Evolutionary conservation across 495 filamentous ascomycete species (phyloP), one percentile per base, ranked within the genome.

Genomic region (Xylaria telfairii): DNA sequence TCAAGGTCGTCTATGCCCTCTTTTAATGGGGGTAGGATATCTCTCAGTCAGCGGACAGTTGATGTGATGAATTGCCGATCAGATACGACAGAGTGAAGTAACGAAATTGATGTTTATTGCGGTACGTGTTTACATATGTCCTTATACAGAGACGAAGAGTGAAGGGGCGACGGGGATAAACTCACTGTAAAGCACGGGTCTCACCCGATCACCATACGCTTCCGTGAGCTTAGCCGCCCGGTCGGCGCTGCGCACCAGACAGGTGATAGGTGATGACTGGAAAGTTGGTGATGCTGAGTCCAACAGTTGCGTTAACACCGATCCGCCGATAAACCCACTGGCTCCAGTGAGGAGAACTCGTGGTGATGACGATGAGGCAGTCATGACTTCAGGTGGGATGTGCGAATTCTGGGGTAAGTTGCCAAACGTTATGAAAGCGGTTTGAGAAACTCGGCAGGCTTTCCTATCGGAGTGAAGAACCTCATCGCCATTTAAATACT

Each of bases 1-100:
- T 81, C 77, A 10, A 69, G 32, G 39, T 83, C 80, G 63, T 83
- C 81, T 1, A 77, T 37, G 42, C 70, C 75, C 24, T 72, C 64
- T 66, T 10, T 54, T 54, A 15, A 54, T 21, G n/a, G n/a, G 8
- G 6, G 47, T 30, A 28, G 30, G 10, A 21, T n/a, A 65, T 24
- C 3, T 21, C 30, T 3, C n/a, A 17, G 12, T 66, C 13, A 66
- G 64, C 64, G 30, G 37, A 6, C 28, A 15, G 0, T 39, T 19
- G 3, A 61, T 10, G 7, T 12, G 10, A 61, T 0, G 1, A 1
- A 24, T 42, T 10, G 5, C 37, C 10, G 9, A n/a, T 61, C 26
- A 13, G 12, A 13, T 41, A 41, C 37, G 15, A 61, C n/a, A 4
- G 37, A 34, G 1, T 9, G 26, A 17, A 54, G 28, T 5, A 54